Conservation (phyloP, 169 alveolate species). For the Plasmodium gonderi region DNA sequence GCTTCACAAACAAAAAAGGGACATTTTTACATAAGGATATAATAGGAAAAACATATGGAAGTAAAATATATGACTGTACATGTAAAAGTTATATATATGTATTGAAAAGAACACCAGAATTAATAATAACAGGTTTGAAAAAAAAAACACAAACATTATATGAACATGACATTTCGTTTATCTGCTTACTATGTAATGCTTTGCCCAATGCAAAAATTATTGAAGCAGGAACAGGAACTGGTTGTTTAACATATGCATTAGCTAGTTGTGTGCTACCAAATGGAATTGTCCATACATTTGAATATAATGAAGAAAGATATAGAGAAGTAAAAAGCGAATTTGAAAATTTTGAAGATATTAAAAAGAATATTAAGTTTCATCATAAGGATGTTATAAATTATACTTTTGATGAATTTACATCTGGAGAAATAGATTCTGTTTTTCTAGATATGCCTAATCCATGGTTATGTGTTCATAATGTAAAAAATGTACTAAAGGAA, state of each 20-base stretch:
- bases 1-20: constrained; percentile 52
- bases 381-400: constrained; percentile 86
- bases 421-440: constrained; percentile 84
- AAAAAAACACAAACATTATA: constrained; percentile 92
- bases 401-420: constrained; percentile 70
- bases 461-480: constrained; percentile 89
- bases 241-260: constrained; percentile 89
- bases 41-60: constrained; percentile 77
- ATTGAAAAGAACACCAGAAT: constrained; percentile 82
- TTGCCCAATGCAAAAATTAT: constrained; percentile 90
- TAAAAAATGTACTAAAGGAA: constrained; percentile 80
- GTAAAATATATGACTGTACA: constrained; percentile 72
- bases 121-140: constrained; percentile 81
- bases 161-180: constrained; percentile 92
- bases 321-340: constrained; percentile 80
- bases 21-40: constrained; percentile 60
- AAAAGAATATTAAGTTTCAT: constrained; percentile 39
- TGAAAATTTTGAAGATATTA: constrained; percentile 76
- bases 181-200: constrained; percentile 87
- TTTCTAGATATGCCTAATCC: constrained; percentile 94
- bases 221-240: constrained; percentile 94
- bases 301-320: constrained; percentile 89
- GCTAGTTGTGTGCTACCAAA: constrained; percentile 88
- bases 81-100: constrained; percentile 49
- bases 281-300: constrained; percentile 91